Base-by-base conservation (phyloP, 2,329 filamentous ascomycete species). In the Scleromitrula shiraiana region DNA sequence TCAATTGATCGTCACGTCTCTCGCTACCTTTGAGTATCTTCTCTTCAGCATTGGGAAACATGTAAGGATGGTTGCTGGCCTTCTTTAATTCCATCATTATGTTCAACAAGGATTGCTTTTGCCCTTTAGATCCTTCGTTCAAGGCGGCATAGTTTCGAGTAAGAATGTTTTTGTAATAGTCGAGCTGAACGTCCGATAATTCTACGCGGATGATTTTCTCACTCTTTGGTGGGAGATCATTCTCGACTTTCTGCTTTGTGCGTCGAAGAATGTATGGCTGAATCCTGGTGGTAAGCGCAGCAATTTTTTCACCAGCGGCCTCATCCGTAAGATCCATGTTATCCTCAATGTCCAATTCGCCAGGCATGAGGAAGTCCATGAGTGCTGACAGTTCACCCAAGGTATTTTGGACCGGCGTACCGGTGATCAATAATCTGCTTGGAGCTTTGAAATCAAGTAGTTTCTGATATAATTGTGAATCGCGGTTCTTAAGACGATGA, bases 81-180 rank as follows among this genome's bases (percentile, higher is more conserved):
- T 98, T 98, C 73, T 98, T 98, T 61, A 98, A 68, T 67, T 98
- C 93, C 93, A 98, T 98, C 80, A 98, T 96, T 65, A 98, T 93
- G 67, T 98, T 98, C 54, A 98, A 72, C 12, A 98, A 71, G 0
- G 91, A 97, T 57, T 95, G 91, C 67, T 95, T 97, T 65, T 94
- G 88, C 5, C 91, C 93, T 52, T 81, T 88, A 37, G 84, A 83
- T 38, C 89, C 91, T 62, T 95, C 87, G 59, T 94, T 95, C 26
- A 98, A 75, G 3, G 91, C 93, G 24, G 89, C 82, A 61, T 98
- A 98, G 64, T 98, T 98, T 61, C 91, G 83, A 0, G 93, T 97
- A 20, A 98, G 74, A 50, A 98, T 97, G 62, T 97, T 97, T 70
- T 97, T 97, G 73, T 98, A 98, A 67, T 96, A 97, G 55, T 98